These are phyloP conservation scores for Mycena albidolilacea DNA, from an alignment of 768 basidiomycete species.

Conservation along the genomic window DNA sequence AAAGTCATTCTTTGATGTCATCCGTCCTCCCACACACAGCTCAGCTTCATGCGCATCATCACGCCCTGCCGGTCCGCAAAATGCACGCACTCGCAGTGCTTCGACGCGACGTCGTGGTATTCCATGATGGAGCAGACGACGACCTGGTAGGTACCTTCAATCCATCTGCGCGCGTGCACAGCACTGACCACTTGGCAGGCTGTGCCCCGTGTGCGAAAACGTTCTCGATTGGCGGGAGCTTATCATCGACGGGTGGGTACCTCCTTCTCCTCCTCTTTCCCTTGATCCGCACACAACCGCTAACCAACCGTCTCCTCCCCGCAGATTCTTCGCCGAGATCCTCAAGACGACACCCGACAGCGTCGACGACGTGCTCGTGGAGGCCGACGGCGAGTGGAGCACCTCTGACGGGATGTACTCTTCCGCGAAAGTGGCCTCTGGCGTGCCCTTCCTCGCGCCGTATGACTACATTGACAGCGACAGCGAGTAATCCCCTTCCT, in stretches of 20 bases:
- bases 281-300: too few relatives aligned
- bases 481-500: too few relatives aligned
- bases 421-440: constrained; percentile 47
- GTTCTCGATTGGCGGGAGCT: constrained; percentile 71
- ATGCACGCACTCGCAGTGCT: constrained; percentile 82
- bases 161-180: neutral
- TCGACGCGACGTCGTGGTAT: constrained; percentile 81
- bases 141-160: constrained; percentile 59
- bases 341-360: constrained; percentile 68
- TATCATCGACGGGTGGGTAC: constrained; percentile 74
- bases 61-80: constrained; percentile 72
- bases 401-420: constrained; percentile 75
- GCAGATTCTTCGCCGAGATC: constrained; percentile 77
- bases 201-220: constrained; percentile 82
- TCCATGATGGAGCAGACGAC: constrained; percentile 83
- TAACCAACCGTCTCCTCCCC: neutral
- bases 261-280: neutral
- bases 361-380: constrained; percentile 80
- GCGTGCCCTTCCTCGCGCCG: neutral
- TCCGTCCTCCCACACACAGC: constrained; percentile 56
- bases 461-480: too few relatives aligned
- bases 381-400: constrained; percentile 84
- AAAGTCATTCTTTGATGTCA: neutral
- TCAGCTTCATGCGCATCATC: constrained; percentile 75
- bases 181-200: constrained; percentile 22